phyloP scores from a whole-genome alignment of 495 filamentous ascomycete species.

The Staphylotrichum tortipilum region DNA sequence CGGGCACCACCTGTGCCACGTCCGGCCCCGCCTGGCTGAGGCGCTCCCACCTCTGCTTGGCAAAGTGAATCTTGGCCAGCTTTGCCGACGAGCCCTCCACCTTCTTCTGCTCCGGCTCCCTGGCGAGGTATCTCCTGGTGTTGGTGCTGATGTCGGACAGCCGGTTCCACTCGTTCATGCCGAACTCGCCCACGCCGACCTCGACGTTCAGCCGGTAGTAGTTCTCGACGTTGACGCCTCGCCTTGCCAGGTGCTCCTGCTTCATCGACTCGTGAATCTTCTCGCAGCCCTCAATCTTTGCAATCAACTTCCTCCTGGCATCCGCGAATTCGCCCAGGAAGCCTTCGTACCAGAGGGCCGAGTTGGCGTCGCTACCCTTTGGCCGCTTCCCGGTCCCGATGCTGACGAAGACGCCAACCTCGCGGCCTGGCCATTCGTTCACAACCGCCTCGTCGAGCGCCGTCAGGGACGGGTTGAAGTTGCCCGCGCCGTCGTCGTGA shows the following conservation, averaged over 20 bases:
- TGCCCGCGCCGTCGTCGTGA: conserved; percentile 84
- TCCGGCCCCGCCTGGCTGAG: conserved; percentile 20
- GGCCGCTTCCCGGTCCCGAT: conserved; percentile 89
- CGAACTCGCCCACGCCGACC: conserved; percentile 93
- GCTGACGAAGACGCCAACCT: conserved; percentile 82
- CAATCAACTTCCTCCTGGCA: conserved; percentile 68
- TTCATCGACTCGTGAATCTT: conserved; percentile 80
- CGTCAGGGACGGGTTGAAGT: conserved; percentile 81
- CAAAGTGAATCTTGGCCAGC: conserved; percentile 72
- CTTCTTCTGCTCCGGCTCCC: conserved; percentile 62
- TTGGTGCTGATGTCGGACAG: conserved; percentile 88
- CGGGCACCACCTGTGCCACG: conserved; percentile 23
- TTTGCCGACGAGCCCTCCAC: conserved; percentile 70
- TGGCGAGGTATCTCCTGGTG: conserved; percentile 74
- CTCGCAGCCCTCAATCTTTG: conserved; percentile 93
- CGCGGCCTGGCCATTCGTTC: conserved; percentile 91
- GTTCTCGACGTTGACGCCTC: conserved; percentile 76
- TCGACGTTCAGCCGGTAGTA: conserved; percentile 98
- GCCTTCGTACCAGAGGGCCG: conserved; percentile 83
- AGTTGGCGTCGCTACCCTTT: conserved; percentile 54
- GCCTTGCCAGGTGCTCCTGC: conserved; percentile 61
- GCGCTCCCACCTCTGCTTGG: conserved; percentile 40
- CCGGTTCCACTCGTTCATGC: conserved; percentile 96
- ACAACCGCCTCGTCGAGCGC: conserved; percentile 81
- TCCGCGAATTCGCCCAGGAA: conserved; percentile 91